Evolutionary conservation across 441 rosid genomes (phyloP), one percentile per base, ranked within the genome.

Genomic region (Pelargonium exstipulatum): DNA sequence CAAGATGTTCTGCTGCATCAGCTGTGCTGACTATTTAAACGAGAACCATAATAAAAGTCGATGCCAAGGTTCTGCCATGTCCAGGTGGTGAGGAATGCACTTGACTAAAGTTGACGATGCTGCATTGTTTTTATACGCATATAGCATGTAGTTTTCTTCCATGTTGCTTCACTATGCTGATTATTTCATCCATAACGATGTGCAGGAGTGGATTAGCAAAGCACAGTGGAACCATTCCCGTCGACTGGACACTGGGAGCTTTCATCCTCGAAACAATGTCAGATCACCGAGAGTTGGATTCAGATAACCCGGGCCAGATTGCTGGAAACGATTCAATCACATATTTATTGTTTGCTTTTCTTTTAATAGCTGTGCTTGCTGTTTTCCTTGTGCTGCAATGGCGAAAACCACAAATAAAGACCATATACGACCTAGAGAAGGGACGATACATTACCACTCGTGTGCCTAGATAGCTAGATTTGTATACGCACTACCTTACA

Each of bases 161-260:
- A 51, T 37, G 6, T 51, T 51, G 17, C 58, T 51, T 51, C 58
- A 51, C 2, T 14, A 1, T 16, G 8, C 20, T 14, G 16, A 5
- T 16, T 4, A n/a, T 51, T 51, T 51, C 17, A 14, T 51, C 2
- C 17, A 0, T n/a, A 51, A n/a, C 4, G 9, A 35, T 58, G 46
- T 48, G 42, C 79, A 83, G 87, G 72, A 69, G 69, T 45, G 74
- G 73, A 43, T 71, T 73, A 26, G 57, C 69, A 6, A 73, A 81
- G 66, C 66, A 73, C 37, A 71, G 71, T 1, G 77, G 69, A 68
- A 73, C 70, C 64, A 67, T 55, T 53, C 74, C 78, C 4, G 65
- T 75, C 20, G 87, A 83, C 74, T 81, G 87, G 87, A 81, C 82
- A 18, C 80, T 83, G 0, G 87, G 87, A 73, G 84, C 84, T 71